phyloP scores from a whole-genome alignment of 2,329 filamentous ascomycete genomes.

The Colletotrichum phormii region DNA sequence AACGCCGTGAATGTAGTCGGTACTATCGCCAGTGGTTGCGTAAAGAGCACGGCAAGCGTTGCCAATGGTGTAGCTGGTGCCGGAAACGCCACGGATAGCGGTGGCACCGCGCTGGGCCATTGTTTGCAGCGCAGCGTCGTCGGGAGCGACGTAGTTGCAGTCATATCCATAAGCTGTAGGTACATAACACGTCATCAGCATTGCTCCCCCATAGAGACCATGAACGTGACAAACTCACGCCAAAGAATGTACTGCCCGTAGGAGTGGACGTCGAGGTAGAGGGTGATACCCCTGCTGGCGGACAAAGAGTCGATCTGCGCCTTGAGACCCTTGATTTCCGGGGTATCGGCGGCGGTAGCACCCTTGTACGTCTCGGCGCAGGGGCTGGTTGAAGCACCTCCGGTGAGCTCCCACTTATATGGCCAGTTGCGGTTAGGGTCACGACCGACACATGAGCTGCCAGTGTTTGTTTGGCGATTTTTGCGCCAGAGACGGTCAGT shows the following conservation, averaged over 20 bases:
- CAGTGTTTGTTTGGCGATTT: constrained; percentile 56
- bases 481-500: constrained; percentile 64
- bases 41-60: constrained; percentile 40
- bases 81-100: constrained; percentile 35
- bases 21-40: constrained; percentile 38
- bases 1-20: constrained; percentile 39
- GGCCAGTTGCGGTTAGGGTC: constrained; percentile 68
- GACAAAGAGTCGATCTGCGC: constrained; percentile 57
- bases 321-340: constrained; percentile 60
- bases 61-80: constrained; percentile 37
- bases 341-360: constrained; percentile 51
- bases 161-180: constrained; percentile 31
- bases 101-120: constrained; percentile 31
- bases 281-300: constrained; percentile 60
- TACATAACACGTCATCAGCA: background rate
- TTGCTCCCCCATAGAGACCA: too few relatives aligned
- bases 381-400: constrained; percentile 60
- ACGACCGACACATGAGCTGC: constrained; percentile 55
- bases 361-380: constrained; percentile 60
- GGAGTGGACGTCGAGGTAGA: constrained; percentile 75
- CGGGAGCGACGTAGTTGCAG: constrained; percentile 34
- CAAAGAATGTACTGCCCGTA: constrained; percentile 61
- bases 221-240: constrained; percentile 9
- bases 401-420: constrained; percentile 58
- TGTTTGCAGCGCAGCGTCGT: constrained; percentile 17